Conservation (phyloP, 169 alveolate genomes). For the Plasmodium reichenowi region DNA sequence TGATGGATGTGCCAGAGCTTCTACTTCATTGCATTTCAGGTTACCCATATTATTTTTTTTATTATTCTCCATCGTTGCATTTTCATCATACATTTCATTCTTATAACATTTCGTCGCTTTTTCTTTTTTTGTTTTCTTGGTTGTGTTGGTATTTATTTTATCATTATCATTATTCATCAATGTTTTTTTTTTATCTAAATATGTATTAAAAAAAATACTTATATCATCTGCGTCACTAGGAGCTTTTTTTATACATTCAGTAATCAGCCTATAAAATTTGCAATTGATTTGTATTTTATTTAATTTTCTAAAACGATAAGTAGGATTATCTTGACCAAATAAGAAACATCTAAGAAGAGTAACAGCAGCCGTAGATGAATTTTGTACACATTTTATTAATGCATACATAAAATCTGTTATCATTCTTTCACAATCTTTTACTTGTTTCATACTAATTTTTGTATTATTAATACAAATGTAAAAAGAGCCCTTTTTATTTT, state of each 20-base stretch:
- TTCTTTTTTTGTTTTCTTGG: too few relatives aligned
- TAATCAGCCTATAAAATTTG: conserved; percentile 49
- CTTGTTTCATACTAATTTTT: conserved; percentile 44
- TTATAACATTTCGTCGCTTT: too few relatives aligned
- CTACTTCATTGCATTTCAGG: too few relatives aligned
- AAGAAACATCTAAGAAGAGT: conserved; percentile 56
- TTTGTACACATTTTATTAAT: conserved; percentile 69
- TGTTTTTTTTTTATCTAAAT: conserved; percentile 16
- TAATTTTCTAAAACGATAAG: conserved; percentile 68
- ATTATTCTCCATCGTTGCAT: too few relatives aligned
- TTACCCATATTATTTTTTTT: too few relatives aligned
- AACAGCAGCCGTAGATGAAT: conserved; percentile 72
- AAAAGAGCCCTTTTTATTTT: conserved; percentile 45
- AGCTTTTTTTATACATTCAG: conserved; percentile 75
- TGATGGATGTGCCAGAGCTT: too few relatives aligned
- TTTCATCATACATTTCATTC: too few relatives aligned
- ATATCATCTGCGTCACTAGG: conserved; percentile 71
- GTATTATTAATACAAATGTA: conserved; percentile 38
- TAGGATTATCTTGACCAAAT: conserved; percentile 75
- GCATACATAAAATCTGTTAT: conserved; percentile 53
- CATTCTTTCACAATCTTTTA: conserved; percentile 69
- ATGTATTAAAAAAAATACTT: conserved; percentile 50
- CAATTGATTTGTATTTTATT: conserved; percentile 43
- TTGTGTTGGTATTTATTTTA: neutral
- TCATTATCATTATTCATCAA: neutral